These are phyloP conservation scores for Fusarium phyllophilum DNA, from an alignment of 2,329 filamentous ascomycete species.

Conservation along the genomic window DNA sequence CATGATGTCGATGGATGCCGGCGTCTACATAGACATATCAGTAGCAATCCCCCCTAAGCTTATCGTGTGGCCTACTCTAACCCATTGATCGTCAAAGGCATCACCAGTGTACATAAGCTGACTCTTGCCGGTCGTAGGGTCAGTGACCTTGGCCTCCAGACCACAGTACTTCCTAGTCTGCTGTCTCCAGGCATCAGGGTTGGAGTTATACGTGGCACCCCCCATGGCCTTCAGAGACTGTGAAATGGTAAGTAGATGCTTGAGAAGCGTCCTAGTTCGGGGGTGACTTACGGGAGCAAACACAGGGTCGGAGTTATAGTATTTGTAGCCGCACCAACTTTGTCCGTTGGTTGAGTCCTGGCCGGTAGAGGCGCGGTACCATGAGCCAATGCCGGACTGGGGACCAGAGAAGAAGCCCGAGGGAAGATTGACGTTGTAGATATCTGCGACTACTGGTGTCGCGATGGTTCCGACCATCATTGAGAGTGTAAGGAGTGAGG, in stretches of 20 bases:
- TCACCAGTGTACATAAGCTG: neutral
- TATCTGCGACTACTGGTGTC: neutral
- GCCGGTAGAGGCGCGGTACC: neutral
- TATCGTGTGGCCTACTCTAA: fast-evolving
- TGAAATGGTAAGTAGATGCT: neutral
- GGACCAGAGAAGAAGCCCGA: neutral
- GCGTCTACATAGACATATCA: neutral
- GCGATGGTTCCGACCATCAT: neutral
- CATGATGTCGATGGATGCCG: neutral
- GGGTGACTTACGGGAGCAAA: neutral
- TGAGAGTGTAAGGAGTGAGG: neutral
- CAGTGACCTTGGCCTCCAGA: neutral
- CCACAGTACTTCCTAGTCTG: neutral
- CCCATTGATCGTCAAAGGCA: neutral
- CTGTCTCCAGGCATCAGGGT: neutral
- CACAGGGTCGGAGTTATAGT: neutral
- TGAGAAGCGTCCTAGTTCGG: fast-evolving
- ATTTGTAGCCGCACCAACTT: neutral
- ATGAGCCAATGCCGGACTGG: neutral
- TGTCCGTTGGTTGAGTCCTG: neutral
- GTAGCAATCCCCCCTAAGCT: fast-evolving
- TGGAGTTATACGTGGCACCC: neutral
- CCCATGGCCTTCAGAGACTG: neutral
- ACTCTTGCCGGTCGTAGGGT: neutral
- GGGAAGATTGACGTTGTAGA: neutral